These are phyloP conservation scores for Fusarium decemcellulare DNA, from an alignment of 2,329 filamentous ascomycete genomes.

Conservation along the genomic window DNA sequence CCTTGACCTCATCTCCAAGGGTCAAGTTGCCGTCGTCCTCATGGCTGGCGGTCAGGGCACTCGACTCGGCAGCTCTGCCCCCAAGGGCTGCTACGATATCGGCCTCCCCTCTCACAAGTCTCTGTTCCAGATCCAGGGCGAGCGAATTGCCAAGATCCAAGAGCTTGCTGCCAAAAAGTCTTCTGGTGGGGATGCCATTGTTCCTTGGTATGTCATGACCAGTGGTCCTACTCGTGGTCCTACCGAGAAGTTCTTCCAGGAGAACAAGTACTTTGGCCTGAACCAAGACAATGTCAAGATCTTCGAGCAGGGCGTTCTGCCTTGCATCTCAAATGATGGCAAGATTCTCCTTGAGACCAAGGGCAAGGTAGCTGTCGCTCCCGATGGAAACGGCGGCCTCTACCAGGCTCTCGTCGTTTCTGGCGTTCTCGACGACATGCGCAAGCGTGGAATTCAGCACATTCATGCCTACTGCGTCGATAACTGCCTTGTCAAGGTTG, in stretches of 20 bases:
- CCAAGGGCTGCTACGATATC: conserved; percentile 98
- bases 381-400: conserved; percentile 96
- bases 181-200: conserved; percentile 68
- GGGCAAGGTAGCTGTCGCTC: conserved; percentile 91
- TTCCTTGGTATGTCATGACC: conserved; percentile 99
- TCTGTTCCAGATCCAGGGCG: conserved; percentile 97
- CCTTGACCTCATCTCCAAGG: conserved; percentile 83
- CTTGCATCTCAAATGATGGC: conserved; percentile 97
- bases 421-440: conserved; percentile 89
- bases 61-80: conserved; percentile 91
- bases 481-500: conserved; percentile 99
- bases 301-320: conserved; percentile 97
- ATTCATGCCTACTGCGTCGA: conserved; percentile 99
- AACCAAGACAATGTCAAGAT: conserved; percentile 88
- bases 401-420: conserved; percentile 91
- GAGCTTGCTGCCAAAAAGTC: conserved; percentile 81
- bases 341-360: conserved; percentile 96
- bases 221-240: conserved; percentile 92
- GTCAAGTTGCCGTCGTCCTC: conserved; percentile 87
- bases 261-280: conserved; percentile 93
- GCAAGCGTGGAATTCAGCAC: conserved; percentile 90
- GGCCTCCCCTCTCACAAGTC: conserved; percentile 93
- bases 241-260: conserved; percentile 93
- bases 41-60: conserved; percentile 99
- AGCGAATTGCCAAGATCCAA: conserved; percentile 91